Evolutionary conservation across 352 stramenopile genomes (phyloP).

Genomic region (Globisporangium nodosum): DNA sequence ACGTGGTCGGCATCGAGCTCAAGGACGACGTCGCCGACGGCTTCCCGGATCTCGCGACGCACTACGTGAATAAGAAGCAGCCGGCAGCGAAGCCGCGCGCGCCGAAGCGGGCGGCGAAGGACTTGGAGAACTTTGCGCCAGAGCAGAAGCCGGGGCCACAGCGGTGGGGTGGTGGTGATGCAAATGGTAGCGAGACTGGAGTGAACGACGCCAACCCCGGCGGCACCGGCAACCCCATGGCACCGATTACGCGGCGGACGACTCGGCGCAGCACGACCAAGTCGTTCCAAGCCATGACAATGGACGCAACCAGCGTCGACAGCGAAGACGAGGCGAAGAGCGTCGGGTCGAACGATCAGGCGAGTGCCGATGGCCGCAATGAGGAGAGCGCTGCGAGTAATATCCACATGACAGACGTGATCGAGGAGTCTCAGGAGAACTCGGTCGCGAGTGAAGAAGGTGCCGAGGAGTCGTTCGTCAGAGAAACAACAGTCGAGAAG

Average conservation of each 20-base stretch:
- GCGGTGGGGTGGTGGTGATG: constrained; percentile 12
- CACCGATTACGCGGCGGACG: constrained; percentile 20
- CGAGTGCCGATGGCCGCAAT: neutral
- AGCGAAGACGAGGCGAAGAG: constrained; percentile 25
- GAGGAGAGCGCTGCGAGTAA: neutral
- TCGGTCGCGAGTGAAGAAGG: neutral
- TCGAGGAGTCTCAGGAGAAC: neutral
- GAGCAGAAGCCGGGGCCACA: neutral
- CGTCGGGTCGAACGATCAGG: neutral
- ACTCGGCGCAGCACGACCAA: constrained; percentile 26
- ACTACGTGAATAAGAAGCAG: constrained; percentile 41
- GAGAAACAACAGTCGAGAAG: neutral
- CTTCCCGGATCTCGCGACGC: constrained; percentile 39
- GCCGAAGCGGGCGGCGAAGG: constrained; percentile 16
- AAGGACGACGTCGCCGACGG: constrained; percentile 50
- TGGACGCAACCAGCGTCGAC: constrained; percentile 14
- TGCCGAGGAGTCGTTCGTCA: neutral
- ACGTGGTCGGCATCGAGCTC: constrained; percentile 56
- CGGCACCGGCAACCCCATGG: neutral
- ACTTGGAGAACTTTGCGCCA: constrained; percentile 11
- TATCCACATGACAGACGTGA: neutral
- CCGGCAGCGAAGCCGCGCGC: constrained; percentile 23
- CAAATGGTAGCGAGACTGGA: constrained; percentile 16
- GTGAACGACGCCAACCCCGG: constrained; percentile 10
- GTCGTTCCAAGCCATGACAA: constrained; percentile 17